phyloP scores from a whole-genome alignment of 2,329 filamentous ascomycete species.

The Emergomyces orientalis region DNA sequence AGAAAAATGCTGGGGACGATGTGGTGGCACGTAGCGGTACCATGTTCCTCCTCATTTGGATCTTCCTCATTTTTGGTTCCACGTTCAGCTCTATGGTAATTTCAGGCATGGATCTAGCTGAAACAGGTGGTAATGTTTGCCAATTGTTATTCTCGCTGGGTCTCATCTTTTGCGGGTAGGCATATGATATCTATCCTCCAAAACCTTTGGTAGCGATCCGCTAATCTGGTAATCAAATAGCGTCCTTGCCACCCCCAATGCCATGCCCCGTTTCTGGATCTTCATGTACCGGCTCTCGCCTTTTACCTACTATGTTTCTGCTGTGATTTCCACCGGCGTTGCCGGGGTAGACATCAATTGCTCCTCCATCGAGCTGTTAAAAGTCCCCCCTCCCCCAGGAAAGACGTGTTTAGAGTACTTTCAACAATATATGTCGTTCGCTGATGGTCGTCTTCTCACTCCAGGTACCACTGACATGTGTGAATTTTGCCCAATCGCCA shows the following conservation, averaged over 20 bases:
- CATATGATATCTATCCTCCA: neutral
- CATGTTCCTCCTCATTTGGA: constrained; percentile 55
- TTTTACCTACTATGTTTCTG: constrained; percentile 52
- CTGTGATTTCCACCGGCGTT: constrained; percentile 31
- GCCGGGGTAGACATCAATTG: constrained; percentile 25
- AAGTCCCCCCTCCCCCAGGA: constrained; percentile 44
- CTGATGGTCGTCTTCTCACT: constrained; percentile 34
- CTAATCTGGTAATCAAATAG: constrained; percentile 12
- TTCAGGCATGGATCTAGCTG: constrained; percentile 57
- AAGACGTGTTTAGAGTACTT: constrained; percentile 52
- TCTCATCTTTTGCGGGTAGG: constrained; percentile 46
- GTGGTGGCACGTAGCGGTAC: constrained; percentile 50
- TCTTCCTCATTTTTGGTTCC: constrained; percentile 61
- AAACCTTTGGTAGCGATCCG: neutral
- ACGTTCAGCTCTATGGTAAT: constrained; percentile 68
- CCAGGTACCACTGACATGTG: constrained; percentile 41
- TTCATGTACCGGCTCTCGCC: constrained; percentile 65
- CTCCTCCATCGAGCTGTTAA: constrained; percentile 27
- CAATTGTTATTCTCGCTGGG: constrained; percentile 52
- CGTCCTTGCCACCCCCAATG: constrained; percentile 43
- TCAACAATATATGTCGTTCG: constrained; percentile 28
- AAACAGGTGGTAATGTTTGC: constrained; percentile 57
- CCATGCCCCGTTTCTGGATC: constrained; percentile 63
- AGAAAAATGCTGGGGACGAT: constrained; percentile 34
- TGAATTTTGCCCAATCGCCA: constrained; percentile 40